Conservation (phyloP, 768 basidiomycete species). For the Lentinula edodes region DNA sequence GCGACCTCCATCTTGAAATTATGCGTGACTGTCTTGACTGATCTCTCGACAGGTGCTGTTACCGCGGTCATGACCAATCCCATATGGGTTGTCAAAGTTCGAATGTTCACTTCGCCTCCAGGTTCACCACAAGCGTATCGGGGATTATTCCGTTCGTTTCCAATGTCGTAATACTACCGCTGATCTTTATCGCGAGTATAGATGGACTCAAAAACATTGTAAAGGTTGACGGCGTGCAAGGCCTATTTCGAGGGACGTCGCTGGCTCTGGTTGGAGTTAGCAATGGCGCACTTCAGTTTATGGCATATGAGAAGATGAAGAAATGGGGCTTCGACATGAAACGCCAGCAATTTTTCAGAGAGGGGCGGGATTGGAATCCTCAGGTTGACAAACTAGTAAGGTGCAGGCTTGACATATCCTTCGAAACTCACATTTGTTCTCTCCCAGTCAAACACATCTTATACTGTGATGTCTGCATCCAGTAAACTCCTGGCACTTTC, state of each 20-base stretch:
- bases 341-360: constrained; percentile 49
- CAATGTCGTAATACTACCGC: background rate
- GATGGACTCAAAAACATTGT: constrained; percentile 42
- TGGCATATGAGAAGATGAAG: constrained; percentile 96
- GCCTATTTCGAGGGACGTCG: constrained; percentile 83
- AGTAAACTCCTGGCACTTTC: constrained; percentile 84
- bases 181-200: background rate
- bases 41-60: constrained; percentile 63
- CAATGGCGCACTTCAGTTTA: constrained; percentile 94
- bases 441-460: constrained; percentile 79
- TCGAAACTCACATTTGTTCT: background rate
- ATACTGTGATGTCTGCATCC: constrained; percentile 86
- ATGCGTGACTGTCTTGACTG: constrained; percentile 9
- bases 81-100: constrained; percentile 95
- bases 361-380: constrained; percentile 60
- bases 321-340: constrained; percentile 81
- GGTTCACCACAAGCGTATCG: constrained; percentile 71
- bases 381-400: constrained; percentile 85
- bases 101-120: constrained; percentile 84
- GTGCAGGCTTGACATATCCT: constrained; percentile 5
- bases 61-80: constrained; percentile 96
- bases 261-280: constrained; percentile 89
- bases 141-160: constrained; percentile 63
- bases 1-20: constrained; percentile 29
- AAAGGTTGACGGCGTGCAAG: constrained; percentile 66